phyloP scores from a whole-genome alignment of 805 yeast genomes.

The Zygosaccharomyces gambellarensis region DNA sequence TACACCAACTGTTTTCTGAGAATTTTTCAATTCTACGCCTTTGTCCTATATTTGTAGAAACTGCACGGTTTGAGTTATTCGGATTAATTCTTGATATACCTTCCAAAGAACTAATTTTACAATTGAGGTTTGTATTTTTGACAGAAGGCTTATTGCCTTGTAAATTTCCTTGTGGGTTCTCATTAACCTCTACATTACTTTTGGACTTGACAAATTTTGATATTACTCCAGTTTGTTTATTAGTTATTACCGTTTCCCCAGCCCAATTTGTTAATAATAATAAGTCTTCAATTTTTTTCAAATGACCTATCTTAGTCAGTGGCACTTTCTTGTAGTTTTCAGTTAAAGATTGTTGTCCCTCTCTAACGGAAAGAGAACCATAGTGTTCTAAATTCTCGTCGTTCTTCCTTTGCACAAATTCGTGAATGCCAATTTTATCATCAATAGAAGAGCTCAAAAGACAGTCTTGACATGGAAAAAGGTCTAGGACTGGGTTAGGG shows the following conservation, averaged over 20 bases:
- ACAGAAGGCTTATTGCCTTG: slow-evolving; percentile 7
- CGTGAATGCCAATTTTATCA: slow-evolving; percentile 16
- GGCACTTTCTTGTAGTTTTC: slow-evolving; percentile 5
- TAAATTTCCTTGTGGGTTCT: slow-evolving; percentile 25
- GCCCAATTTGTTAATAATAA: slow-evolving; percentile 22
- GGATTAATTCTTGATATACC: not conserved
- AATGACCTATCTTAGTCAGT: slow-evolving; percentile 15
- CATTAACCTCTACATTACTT: slow-evolving; percentile 22
- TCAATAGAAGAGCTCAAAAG: slow-evolving; percentile 24
- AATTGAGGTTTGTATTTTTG: slow-evolving; percentile 3
- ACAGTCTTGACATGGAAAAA: not conserved
- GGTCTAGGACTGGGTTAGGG: slow-evolving; percentile 30
- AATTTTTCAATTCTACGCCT: slow-evolving; percentile 18
- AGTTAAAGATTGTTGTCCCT: not conserved
- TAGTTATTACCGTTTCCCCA: slow-evolving; percentile 19
- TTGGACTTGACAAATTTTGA: slow-evolving; percentile 17
- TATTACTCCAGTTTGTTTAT: not conserved
- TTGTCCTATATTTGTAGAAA: slow-evolving; percentile 9
- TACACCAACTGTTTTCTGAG: slow-evolving; percentile 22
- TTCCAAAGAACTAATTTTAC: slow-evolving; percentile 6
- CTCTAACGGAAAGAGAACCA: not conserved
- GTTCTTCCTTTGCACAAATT: not conserved
- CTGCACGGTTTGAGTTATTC: not conserved
- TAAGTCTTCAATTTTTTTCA: slow-evolving; percentile 8
- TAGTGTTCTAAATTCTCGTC: not conserved